Percentiles rank a stretch among this genome's conserved stretches.
Evolutionary conservation across 306 rosid genomes (phyloP).

Genomic region (Malus orientalis): DNA sequence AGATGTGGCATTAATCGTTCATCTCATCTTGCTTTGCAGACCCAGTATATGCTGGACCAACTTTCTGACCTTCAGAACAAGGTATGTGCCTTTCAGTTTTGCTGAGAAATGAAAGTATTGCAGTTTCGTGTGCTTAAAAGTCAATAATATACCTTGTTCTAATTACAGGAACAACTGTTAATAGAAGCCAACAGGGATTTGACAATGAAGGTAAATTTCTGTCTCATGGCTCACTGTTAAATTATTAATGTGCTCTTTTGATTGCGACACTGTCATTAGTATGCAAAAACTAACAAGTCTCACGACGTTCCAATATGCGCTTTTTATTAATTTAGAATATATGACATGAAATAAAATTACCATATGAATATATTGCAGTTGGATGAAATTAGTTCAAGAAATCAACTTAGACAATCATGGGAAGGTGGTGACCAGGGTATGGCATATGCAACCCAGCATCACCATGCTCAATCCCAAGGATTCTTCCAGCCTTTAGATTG

Average conservation of each 20-base stretch:
- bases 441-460: slow-evolving; percentile 55
- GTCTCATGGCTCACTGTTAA: background rate
- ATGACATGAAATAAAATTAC: background rate
- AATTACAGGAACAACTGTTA: slow-evolving; percentile 67
- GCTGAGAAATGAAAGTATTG: background rate
- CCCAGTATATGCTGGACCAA: slow-evolving; percentile 95
- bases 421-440: slow-evolving; percentile 53
- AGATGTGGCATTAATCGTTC: background rate
- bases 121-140: background rate
- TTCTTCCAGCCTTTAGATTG: slow-evolving; percentile 54
- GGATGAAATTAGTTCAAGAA: slow-evolving; percentile 69
- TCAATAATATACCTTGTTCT: background rate
- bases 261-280: background rate
- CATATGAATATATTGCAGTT: slow-evolving; percentile 38
- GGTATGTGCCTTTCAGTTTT: slow-evolving; percentile 31
- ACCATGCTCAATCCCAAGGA: slow-evolving; percentile 47
- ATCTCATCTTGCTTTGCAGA: slow-evolving; percentile 44
- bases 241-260: background rate
- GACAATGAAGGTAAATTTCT: slow-evolving; percentile 51
- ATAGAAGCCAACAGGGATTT: slow-evolving; percentile 75
- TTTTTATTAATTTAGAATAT: background rate
- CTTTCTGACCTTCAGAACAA: slow-evolving; percentile 81
- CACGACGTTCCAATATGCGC: background rate
- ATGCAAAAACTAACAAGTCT: background rate
- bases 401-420: slow-evolving; percentile 62